phyloP scores from a whole-genome alignment of 1,284 basidiomycete species.

The Melanopsichium pennsylvanicum region DNA sequence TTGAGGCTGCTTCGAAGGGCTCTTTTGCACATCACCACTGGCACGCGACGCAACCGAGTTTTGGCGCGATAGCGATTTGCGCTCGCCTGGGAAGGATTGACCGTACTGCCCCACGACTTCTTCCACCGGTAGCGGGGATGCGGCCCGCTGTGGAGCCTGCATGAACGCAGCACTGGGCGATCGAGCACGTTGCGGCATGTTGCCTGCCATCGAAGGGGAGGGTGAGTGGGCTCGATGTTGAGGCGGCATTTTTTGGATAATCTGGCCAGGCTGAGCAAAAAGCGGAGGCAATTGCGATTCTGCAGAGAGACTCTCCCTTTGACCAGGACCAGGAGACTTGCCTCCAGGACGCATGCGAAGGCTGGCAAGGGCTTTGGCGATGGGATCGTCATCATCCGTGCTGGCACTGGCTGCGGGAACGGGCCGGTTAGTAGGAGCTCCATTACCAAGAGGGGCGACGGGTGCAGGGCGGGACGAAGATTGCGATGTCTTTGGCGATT shows the following conservation, averaged over 20 bases:
- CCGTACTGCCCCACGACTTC: conserved; percentile 80
- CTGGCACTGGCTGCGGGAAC: conserved; percentile 10
- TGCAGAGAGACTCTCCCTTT: conserved; percentile 36
- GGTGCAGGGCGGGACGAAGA: conserved; percentile 25
- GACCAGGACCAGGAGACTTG: conserved; percentile 47
- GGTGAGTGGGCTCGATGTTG: conserved; percentile 45
- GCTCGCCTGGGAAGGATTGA: conserved; percentile 86
- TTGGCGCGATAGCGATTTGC: conserved; percentile 64
- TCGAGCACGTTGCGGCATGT: conserved; percentile 70
- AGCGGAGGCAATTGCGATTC: conserved; percentile 20
- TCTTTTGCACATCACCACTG: conserved; percentile 13
- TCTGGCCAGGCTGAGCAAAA: conserved; percentile 39
- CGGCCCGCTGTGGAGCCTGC: conserved; percentile 72
- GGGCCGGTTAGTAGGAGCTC: conserved; percentile 1
- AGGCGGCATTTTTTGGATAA: conserved; percentile 37
- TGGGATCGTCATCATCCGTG: conserved; percentile 73
- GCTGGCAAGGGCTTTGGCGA: conserved; percentile 75
- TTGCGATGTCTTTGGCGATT: conserved; percentile 30
- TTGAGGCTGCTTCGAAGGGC: conserved; percentile 29
- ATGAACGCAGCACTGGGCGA: conserved; percentile 81
- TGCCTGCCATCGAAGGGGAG: conserved; percentile 37
- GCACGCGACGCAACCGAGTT: conserved; percentile 53
- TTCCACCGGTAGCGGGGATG: conserved; percentile 72
- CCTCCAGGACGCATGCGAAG: conserved; percentile 66
- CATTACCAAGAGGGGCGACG: conserved; percentile 24